Base-by-base conservation (phyloP, 441 rosid species). In the Rhodomyrtus psidioides region DNA sequence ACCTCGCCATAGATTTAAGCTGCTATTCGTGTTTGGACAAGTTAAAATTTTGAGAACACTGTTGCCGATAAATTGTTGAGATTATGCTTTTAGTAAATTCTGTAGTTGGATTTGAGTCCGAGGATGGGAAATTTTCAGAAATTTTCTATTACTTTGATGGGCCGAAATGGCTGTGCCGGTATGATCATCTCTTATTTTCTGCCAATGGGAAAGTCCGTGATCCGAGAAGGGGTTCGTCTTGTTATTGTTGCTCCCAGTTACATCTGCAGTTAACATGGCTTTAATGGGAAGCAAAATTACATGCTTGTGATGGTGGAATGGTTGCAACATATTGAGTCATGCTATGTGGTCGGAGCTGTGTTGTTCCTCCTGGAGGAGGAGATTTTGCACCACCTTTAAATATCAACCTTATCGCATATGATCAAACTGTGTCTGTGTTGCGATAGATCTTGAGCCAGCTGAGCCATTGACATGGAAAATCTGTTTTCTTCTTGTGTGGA, bases 31-130 rank as follows among this genome's bases (percentile, higher is more conserved):
- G 54, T 51, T 85, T 51, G 88, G 86, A 58, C 83, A 86, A 83
- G 83, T 82, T 88, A 12, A 70, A 70, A 70, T 88, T 81, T 74
- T 70, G 89, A 34, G 87, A 85, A 87, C 87, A 62, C 75, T 46
- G 42, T 75, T 14, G 58, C 76, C 16, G 81, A 81, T 81, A 54
- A 28, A 53, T 81, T 21, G 49, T 87, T 90, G 65, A 21, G 88
- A 87, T 86, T 81, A 53, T 87, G 84, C 9, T 55, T 87, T 86
- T 85, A 16, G 57, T 49, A 53, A 57, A 57, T 81, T 60, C 65
- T 89, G 88, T 89, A 87, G 88, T 79, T 84, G 70, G 83, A 88
- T 46, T 91, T 86, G 90, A 83, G 88, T 60, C 83, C 76, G 82
- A 85, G 86, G 56, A 86, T 88, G 87, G 58, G n/a, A 70, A 70